Base-by-base conservation (phyloP, 805 yeast genomes). In the Maudiozyma barnettii region DNA sequence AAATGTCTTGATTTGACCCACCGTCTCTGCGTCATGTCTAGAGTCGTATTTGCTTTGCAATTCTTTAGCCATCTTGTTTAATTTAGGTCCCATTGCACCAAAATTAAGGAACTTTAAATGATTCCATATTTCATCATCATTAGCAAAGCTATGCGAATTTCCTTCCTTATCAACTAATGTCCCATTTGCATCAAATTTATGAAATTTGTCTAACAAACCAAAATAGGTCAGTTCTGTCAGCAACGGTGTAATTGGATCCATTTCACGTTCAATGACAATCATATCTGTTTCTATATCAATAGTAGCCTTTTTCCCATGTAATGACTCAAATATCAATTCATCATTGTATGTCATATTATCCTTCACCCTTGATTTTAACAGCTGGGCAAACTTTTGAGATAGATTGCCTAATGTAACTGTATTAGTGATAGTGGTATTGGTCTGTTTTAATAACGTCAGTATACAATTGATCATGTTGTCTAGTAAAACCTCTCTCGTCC, bases 151-250 rank as follows among this genome's bases (percentile, higher is more conserved):
- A 29, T 53, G 39, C 1, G 54, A 50, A 14, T 54, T 47, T 12
- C 48, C 52, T 12, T 56, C 61, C 23, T 61, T 57, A 8, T 50
- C 58, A 31, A 55, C 52, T 19, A 66, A 39, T n/a, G 55, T 58
- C 2, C 59, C 67, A 50, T 73, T 74, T 12, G 72, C 59, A 13
- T 73, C 69, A 5, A 82, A 66, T 4, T 76, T 78, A 53, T 79
- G 72, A 12, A 79, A 61, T 55, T 90, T 96, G 60, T 85, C 90
- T 19, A 89, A 69, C 14, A 93, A 69, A 0, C 98, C 99, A 16
- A 77, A 71, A 61, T 90, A 91, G 2, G 88, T 84, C 55, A 90
- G 66, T 56, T 90, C 97, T 22, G 81, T 78, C 46, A 88, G 66
- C 10, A 87, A 57, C 1, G 88, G 82, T 1, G 95, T 78, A 4